phyloP scores from a whole-genome alignment of 768 basidiomycete genomes.

The Naganishia vaughanmartiniae region DNA sequence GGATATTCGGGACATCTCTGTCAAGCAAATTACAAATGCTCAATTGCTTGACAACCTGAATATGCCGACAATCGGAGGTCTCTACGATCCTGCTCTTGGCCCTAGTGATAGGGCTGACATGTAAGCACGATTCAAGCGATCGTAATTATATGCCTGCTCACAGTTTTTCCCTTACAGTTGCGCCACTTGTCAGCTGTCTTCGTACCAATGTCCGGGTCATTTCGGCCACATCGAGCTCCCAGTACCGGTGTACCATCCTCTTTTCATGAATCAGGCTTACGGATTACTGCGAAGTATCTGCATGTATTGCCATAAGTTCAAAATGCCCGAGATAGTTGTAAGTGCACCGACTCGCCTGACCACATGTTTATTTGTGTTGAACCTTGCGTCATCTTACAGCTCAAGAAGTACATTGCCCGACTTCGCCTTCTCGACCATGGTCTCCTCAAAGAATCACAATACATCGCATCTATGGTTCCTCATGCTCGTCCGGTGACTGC shows the following conservation, averaged over 20 bases:
- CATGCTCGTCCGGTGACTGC: constrained; percentile 37
- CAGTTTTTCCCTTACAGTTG: constrained; percentile 60
- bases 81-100: constrained; percentile 93
- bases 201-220: constrained; percentile 94
- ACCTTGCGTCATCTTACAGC: constrained; percentile 54
- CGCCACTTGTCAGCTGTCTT: constrained; percentile 84
- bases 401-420: constrained; percentile 79
- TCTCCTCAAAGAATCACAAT: constrained; percentile 74
- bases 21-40: constrained; percentile 93
- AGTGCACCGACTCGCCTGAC: constrained; percentile 21
- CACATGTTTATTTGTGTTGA: constrained; percentile 36
- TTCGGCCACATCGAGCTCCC: constrained; percentile 97
- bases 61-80: constrained; percentile 81
- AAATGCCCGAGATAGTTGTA: constrained; percentile 70
- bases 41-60: constrained; percentile 89
- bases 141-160: neutral
- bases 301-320: constrained; percentile 91
- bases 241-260: constrained; percentile 88
- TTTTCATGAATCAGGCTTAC: constrained; percentile 90
- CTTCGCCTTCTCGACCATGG: constrained; percentile 85
- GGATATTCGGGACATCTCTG: constrained; percentile 90
- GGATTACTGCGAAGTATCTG: constrained; percentile 82
- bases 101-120: constrained; percentile 85
- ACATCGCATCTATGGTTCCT: constrained; percentile 67
- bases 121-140: constrained; percentile 58